Evolutionary conservation across 768 basidiomycete genomes (phyloP).

Genomic region (Crucibulum laeve): DNA sequence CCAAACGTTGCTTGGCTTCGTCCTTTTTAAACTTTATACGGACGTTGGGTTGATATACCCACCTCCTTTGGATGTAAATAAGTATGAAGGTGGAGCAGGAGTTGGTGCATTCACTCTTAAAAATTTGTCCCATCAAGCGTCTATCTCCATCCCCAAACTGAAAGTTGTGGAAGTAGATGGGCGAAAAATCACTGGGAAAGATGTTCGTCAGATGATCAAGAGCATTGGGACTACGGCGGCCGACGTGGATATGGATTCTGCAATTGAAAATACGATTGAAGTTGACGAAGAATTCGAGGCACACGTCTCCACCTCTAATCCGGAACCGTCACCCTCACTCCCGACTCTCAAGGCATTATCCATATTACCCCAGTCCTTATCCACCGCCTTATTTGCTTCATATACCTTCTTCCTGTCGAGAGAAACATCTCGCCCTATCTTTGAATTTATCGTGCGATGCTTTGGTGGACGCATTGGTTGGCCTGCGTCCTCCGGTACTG

Average conservation of each 20-base stretch:
- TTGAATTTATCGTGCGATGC: conserved; percentile 90
- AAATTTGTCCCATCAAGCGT: conserved; percentile 27
- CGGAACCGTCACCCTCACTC: conserved; percentile 41
- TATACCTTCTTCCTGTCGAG: conserved; percentile 93
- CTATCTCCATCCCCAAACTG: conserved; percentile 38
- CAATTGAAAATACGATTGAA: conserved; percentile 32
- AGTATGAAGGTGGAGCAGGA: conserved; percentile 83
- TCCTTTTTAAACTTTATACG: conserved; percentile 98
- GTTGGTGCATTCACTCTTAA: conserved; percentile 84
- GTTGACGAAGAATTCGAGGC: conserved; percentile 67
- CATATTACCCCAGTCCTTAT: conserved; percentile 50
- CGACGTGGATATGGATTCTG: conserved; percentile 27
- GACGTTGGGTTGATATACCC: conserved; percentile 91
- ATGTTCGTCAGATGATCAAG: conserved; percentile 62
- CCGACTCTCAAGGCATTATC: conserved; percentile 68
- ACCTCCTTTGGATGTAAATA: conserved; percentile 79
- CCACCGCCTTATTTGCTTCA: conserved; percentile 70
- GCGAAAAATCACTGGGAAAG: conserved; percentile 42
- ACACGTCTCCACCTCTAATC: conserved; percentile 49
- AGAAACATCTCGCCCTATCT: conserved; percentile 85
- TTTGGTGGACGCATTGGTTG: conserved; percentile 93
- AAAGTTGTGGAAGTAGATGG: conserved; percentile 43
- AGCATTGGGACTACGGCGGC: conserved; percentile 31
- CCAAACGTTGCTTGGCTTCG: conserved; percentile 93
- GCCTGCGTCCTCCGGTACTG: conserved; percentile 76